Percentiles rank a stretch among this genome's conserved stretches.
Evolutionary conservation across 805 yeast species (phyloP).

Genomic region (Ogataea populi-albae): DNA sequence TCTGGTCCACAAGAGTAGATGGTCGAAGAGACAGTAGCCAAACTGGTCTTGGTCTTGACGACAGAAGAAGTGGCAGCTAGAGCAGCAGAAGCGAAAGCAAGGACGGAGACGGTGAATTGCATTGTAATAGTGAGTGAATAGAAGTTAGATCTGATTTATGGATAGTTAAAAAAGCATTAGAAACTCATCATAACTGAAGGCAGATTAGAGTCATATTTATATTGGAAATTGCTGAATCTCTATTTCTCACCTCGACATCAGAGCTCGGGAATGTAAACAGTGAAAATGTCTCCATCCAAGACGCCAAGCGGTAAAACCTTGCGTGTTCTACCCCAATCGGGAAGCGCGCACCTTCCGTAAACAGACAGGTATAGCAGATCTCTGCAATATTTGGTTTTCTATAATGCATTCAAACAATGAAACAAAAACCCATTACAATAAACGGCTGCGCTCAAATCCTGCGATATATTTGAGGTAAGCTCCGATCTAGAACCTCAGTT

Average conservation of each 20-base stretch:
- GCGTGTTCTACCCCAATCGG: constrained; percentile 1
- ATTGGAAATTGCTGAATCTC: constrained; percentile 1
- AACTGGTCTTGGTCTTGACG: constrained; percentile 31
- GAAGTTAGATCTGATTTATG: constrained; percentile 26
- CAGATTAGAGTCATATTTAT: constrained; percentile 13
- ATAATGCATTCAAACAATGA: too few relatives aligned
- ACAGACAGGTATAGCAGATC: too few relatives aligned
- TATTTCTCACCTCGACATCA: too few relatives aligned
- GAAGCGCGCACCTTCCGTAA: constrained; percentile 3
- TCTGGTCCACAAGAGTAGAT: constrained; percentile 38
- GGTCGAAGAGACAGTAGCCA: constrained; percentile 38
- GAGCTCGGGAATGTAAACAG: too few relatives aligned
- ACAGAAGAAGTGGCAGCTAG: constrained; percentile 36
- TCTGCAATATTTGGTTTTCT: too few relatives aligned
- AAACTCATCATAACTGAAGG: constrained; percentile 1
- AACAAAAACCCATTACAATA: too few relatives aligned
- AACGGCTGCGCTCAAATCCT: too few relatives aligned
- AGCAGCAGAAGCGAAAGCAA: constrained; percentile 36
- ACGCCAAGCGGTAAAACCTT: too few relatives aligned
- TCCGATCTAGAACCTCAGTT: too few relatives aligned
- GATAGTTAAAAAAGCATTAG: constrained; percentile 1
- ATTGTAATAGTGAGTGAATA: constrained; percentile 31
- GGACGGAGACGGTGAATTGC: constrained; percentile 45
- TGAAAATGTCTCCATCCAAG: too few relatives aligned
- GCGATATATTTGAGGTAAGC: too few relatives aligned